Conservation (phyloP, 371 early-diverging fungal species). For the Blastocladiella emersonii region DNA sequence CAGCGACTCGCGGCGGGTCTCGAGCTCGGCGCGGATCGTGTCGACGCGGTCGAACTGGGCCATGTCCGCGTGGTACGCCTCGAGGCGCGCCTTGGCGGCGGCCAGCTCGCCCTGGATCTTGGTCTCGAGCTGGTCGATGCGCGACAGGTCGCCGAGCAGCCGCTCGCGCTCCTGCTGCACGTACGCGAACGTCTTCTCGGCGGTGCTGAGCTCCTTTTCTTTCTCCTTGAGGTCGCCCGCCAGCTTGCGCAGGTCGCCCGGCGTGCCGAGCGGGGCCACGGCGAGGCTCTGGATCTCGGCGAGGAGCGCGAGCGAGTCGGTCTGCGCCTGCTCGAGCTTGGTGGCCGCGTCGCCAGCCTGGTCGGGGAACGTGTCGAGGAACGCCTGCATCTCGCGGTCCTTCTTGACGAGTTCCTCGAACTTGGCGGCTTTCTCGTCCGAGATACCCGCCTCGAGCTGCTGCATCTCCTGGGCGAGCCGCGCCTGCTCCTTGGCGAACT, state of each 20-base stretch:
- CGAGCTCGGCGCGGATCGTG: not conserved
- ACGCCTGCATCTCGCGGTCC: slow-evolving; percentile 35
- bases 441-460: slow-evolving; percentile 19
- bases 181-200: slow-evolving; percentile 29
- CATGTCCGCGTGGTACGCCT: slow-evolving; percentile 14
- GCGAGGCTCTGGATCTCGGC: slow-evolving; percentile 13
- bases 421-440: slow-evolving; percentile 29
- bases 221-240: slow-evolving; percentile 32
- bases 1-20: not conserved
- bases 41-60: slow-evolving; percentile 23
- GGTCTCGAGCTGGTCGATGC: slow-evolving; percentile 31
- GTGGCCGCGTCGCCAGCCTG: slow-evolving; percentile 15
- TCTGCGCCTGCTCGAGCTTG: slow-evolving; percentile 17
- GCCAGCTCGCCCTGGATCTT: slow-evolving; percentile 28
- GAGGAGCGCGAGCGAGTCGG: slow-evolving; percentile 18
- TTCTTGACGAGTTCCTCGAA: slow-evolving; percentile 37
- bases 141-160: slow-evolving; percentile 26
- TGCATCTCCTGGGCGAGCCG: slow-evolving; percentile 18
- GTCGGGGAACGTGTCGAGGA: slow-evolving; percentile 26
- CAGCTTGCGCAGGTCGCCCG: slow-evolving; percentile 22
- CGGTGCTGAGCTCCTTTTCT: slow-evolving; percentile 32
- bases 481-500: slow-evolving; percentile 23
- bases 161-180: slow-evolving; percentile 29
- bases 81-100: slow-evolving; percentile 16
- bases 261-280: slow-evolving; percentile 13